Evolutionary conservation across 768 basidiomycete species (phyloP).

Genomic region (Phanerodontia chrysosporium): DNA sequence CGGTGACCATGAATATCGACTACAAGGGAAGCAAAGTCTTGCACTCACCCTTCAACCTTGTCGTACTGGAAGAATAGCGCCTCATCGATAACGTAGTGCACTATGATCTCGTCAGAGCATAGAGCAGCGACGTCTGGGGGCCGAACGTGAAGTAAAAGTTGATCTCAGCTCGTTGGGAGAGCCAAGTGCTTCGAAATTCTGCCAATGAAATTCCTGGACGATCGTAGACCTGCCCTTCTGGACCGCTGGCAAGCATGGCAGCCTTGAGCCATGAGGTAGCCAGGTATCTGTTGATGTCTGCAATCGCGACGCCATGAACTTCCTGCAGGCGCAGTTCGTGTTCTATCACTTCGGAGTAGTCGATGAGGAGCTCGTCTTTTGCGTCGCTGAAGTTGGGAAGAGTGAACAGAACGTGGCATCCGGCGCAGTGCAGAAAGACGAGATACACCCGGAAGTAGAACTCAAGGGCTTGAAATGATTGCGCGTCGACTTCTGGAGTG

Average conservation of each 20-base stretch:
- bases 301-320: constrained; percentile 11
- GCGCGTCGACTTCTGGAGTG: neutral
- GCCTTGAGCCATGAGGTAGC: constrained; percentile 15
- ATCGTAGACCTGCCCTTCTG: neutral
- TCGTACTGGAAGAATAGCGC: constrained; percentile 7
- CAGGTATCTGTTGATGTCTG: constrained; percentile 18
- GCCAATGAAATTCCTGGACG: constrained; percentile 16
- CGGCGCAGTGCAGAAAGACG: constrained; percentile 18
- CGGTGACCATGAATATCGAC: too few relatives aligned
- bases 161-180: constrained; percentile 2
- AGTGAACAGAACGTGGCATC: constrained; percentile 22
- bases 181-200: constrained; percentile 16
- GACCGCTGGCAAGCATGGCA: constrained; percentile 7
- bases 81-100: constrained; percentile 19
- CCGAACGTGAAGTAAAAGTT: constrained; percentile 22
- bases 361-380: constrained; percentile 2
- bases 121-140: constrained; percentile 18
- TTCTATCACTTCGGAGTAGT: constrained; percentile 15
- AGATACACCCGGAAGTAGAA: constrained; percentile 21
- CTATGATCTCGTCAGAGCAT: constrained; percentile 23
- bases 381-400: constrained; percentile 21
- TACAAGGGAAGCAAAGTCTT: too few relatives aligned
- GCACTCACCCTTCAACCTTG: too few relatives aligned
- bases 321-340: neutral
- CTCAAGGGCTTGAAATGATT: constrained; percentile 4